phyloP scores from a whole-genome alignment of 805 yeast genomes.

The Saccharomyces jurei region DNA sequence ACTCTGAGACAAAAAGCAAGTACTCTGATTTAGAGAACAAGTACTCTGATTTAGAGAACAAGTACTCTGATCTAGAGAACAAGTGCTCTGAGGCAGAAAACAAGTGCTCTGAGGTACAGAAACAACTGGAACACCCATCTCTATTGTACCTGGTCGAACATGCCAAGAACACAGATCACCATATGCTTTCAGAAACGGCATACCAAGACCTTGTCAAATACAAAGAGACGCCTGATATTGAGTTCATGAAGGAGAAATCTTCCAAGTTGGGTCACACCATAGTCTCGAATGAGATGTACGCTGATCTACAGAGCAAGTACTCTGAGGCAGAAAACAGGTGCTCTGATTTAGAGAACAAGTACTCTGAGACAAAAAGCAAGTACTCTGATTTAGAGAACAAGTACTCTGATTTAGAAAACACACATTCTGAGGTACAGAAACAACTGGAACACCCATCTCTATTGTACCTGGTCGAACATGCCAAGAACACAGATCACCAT shows the following conservation, averaged over 20 bases:
- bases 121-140: conserved; percentile 1
- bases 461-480: conserved; percentile 6
- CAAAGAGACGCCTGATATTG: conserved; percentile 1
- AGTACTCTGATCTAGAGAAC: too few relatives aligned
- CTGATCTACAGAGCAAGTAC: too few relatives aligned
- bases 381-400: not conserved
- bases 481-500: not conserved
- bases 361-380: not conserved
- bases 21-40: too few relatives aligned
- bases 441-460: conserved; percentile 3
- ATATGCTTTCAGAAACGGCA: not conserved
- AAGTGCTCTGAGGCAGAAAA: not conserved
- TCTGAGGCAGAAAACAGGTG: not conserved
- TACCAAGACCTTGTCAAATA: conserved; percentile 2
- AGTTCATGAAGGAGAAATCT: conserved; percentile 4
- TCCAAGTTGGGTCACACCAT: too few relatives aligned
- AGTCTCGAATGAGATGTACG: too few relatives aligned
- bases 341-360: too few relatives aligned
- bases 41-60: too few relatives aligned
- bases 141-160: not conserved
- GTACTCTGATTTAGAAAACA: not conserved
- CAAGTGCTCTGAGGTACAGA: too few relatives aligned
- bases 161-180: not conserved
- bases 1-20: too few relatives aligned
- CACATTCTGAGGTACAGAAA: conserved; percentile 3